These are phyloP conservation scores for Thalassiosira ordinaria DNA, from an alignment of 352 stramenopile species.

Conservation along the genomic window DNA sequence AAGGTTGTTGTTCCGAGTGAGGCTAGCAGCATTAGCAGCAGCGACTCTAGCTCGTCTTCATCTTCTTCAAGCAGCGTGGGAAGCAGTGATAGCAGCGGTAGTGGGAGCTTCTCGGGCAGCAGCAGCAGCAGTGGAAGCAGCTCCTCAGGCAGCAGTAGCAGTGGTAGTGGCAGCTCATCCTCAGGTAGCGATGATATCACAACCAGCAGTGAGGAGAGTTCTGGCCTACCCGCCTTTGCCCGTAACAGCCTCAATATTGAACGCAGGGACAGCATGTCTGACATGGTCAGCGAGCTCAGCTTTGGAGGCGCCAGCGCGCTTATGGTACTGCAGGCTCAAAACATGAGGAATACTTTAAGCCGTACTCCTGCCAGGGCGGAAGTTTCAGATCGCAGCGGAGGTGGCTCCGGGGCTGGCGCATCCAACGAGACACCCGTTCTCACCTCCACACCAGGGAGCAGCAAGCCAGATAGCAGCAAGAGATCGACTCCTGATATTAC, in stretches of 20 bases:
- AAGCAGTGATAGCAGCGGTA: conserved; percentile 22
- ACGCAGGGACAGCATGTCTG: conserved; percentile 23
- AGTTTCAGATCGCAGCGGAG: neutral
- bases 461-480: neutral
- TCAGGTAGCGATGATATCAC: neutral
- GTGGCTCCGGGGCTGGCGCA: neutral
- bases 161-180: conserved; percentile 2
- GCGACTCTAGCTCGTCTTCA: conserved; percentile 18
- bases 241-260: conserved; percentile 15
- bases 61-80: neutral
- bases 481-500: too few relatives aligned
- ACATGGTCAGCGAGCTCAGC: conserved; percentile 52
- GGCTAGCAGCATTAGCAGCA: conserved; percentile 39
- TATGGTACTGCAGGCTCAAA: conserved; percentile 23
- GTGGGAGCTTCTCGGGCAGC: neutral
- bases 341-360: neutral
- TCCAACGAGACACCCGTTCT: neutral
- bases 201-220: conserved; percentile 35
- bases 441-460: neutral
- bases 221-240: conserved; percentile 21
- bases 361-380: neutral
- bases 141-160: neutral
- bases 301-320: conserved; percentile 64
- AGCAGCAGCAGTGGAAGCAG: conserved; percentile 17
- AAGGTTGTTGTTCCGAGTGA: conserved; percentile 5